These are phyloP conservation scores for Naganishia cerealis DNA, from an alignment of 1,284 basidiomycete species.

Conservation along the genomic window DNA sequence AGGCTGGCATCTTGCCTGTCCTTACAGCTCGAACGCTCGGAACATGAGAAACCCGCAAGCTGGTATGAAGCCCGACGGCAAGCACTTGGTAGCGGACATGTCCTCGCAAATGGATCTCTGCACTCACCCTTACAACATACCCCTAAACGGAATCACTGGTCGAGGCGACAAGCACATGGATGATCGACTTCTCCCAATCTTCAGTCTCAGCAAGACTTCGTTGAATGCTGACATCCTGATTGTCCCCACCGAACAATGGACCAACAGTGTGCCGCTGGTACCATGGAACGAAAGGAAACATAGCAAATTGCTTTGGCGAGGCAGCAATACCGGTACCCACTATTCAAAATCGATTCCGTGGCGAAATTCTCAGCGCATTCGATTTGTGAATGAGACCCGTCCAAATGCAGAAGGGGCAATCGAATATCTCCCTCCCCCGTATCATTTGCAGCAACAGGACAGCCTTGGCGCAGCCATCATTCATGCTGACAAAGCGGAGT, in stretches of 20 bases:
- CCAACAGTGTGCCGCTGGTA: constrained; percentile 35
- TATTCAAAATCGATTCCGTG: constrained; percentile 40
- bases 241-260: constrained; percentile 50
- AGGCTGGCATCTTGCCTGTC: constrained; percentile 21
- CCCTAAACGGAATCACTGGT: constrained; percentile 43
- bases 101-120: constrained; percentile 45
- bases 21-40: constrained; percentile 14
- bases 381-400: constrained; percentile 39
- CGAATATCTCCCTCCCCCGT: constrained; percentile 5
- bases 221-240: constrained; percentile 49
- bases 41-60: background rate
- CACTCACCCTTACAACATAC: constrained; percentile 42
- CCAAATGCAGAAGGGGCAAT: background rate
- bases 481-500: background rate
- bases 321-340: constrained; percentile 47
- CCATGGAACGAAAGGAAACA: constrained; percentile 43
- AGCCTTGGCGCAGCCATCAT: background rate
- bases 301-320: constrained; percentile 46
- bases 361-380: constrained; percentile 45
- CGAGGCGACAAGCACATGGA: constrained; percentile 40
- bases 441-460: background rate
- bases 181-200: constrained; percentile 42
- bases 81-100: constrained; percentile 47
- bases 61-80: constrained; percentile 29
- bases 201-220: constrained; percentile 47